These are phyloP conservation scores for Backusella luteola DNA, from an alignment of 192 early-diverging fungal genomes.

Conservation along the genomic window DNA sequence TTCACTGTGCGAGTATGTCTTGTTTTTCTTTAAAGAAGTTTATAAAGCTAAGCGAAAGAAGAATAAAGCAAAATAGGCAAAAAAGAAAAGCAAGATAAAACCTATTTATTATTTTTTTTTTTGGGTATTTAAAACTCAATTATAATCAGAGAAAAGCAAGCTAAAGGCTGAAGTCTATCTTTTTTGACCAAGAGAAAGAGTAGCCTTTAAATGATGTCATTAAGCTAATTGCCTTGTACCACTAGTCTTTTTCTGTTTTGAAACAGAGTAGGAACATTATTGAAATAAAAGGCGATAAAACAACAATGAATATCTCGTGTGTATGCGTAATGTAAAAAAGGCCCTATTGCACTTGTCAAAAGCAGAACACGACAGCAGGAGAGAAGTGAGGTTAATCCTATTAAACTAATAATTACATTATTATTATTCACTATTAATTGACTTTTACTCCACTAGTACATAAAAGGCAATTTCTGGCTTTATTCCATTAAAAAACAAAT, in stretches of 20 bases:
- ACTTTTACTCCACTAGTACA: background rate
- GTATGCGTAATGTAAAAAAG: background rate
- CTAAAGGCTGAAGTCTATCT: background rate
- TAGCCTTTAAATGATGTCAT: background rate
- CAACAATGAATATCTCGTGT: background rate
- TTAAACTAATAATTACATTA: background rate
- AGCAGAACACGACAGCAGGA: too few relatives aligned
- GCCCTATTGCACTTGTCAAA: background rate
- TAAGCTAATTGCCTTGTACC: background rate
- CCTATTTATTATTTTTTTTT: background rate
- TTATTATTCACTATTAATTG: background rate
- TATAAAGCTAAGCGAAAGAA: background rate
- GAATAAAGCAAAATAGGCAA: background rate
- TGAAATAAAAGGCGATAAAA: background rate
- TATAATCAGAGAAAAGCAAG: background rate
- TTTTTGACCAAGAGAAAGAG: background rate
- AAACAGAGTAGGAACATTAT: background rate
- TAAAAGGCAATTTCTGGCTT: background rate
- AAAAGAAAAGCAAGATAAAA: background rate
- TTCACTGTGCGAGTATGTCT: background rate
- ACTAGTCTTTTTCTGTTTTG: background rate
- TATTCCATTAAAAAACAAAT: background rate
- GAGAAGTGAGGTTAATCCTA: background rate
- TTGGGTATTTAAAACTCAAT: background rate
- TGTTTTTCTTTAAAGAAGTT: background rate